Percentiles rank a stretch among this genome's conserved stretches.
phyloP scores from a whole-genome alignment of 495 filamentous ascomycete species.

The Penicillium cosmopolitanum region DNA sequence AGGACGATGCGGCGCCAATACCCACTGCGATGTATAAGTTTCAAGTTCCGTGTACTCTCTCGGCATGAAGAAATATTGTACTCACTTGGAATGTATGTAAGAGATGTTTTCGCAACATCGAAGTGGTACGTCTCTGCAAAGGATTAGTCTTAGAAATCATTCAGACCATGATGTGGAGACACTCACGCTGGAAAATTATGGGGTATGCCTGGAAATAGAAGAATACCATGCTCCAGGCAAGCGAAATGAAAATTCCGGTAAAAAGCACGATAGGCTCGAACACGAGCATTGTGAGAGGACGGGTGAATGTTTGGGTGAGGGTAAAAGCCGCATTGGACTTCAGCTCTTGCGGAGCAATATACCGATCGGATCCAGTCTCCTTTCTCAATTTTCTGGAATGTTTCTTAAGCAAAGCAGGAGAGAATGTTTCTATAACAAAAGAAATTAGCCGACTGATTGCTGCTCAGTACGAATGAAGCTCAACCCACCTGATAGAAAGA shows the following conservation, averaged over 20 bases:
- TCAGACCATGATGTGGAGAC: not conserved
- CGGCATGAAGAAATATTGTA: not conserved
- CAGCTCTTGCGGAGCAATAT: constrained; percentile 44
- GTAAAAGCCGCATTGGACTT: constrained; percentile 44
- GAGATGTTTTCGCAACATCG: constrained; percentile 40
- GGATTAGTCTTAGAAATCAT: not conserved
- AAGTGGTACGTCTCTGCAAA: constrained; percentile 37
- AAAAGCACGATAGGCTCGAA: constrained; percentile 68
- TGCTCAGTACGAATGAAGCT: not conserved
- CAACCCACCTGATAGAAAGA: constrained; percentile 53
- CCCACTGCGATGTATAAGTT: constrained; percentile 35
- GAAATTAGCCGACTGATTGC: not conserved
- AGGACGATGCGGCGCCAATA: constrained; percentile 39
- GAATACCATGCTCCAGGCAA: constrained; percentile 75
- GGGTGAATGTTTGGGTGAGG: constrained; percentile 47
- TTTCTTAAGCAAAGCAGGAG: constrained; percentile 66
- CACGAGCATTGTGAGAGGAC: constrained; percentile 51
- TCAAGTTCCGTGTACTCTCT: not conserved
- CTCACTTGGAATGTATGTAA: constrained; percentile 48
- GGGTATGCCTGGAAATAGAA: constrained; percentile 71
- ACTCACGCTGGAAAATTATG: constrained; percentile 58
- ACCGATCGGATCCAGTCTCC: constrained; percentile 51
- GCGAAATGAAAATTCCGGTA: constrained; percentile 67
- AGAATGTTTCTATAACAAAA: constrained; percentile 62
- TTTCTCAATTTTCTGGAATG: constrained; percentile 67